phyloP scores from a whole-genome alignment of 78 protist species.

The Pigoraptor vietnamica region DNA sequence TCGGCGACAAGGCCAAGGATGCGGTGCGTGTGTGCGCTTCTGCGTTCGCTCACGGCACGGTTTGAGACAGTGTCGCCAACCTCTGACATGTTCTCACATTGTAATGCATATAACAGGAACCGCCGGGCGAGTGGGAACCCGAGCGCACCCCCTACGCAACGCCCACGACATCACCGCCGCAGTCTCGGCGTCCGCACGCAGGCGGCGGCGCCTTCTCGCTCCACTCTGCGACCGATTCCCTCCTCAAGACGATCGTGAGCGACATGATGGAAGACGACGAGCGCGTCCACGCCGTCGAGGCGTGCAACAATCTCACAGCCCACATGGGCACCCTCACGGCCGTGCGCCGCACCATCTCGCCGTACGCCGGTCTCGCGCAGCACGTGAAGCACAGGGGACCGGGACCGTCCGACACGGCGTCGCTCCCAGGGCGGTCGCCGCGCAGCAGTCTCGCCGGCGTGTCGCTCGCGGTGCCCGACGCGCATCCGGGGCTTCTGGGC shows the following conservation, averaged over 20 bases:
- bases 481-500: background rate
- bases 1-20: background rate
- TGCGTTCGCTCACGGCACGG: background rate
- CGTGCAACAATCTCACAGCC: background rate
- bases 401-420: background rate
- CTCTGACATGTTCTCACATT: too few species aligned
- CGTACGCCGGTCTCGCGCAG: background rate
- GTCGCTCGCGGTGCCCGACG: background rate
- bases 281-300: background rate
- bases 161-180: background rate
- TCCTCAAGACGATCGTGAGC: background rate
- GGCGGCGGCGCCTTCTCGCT: background rate
- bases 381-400: background rate
- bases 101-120: too few species aligned
- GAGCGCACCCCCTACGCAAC: background rate
- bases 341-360: background rate
- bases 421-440: background rate
- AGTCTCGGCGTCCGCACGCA: background rate
- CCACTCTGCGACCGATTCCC: background rate
- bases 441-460: background rate
- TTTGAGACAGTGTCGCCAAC: background rate
- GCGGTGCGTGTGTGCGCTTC: background rate
- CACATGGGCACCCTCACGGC: background rate
- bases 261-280: background rate
- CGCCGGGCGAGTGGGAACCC: background rate